Conservation (phyloP, 768 basidiomycete species). For the Lyophyllum semitale region DNA sequence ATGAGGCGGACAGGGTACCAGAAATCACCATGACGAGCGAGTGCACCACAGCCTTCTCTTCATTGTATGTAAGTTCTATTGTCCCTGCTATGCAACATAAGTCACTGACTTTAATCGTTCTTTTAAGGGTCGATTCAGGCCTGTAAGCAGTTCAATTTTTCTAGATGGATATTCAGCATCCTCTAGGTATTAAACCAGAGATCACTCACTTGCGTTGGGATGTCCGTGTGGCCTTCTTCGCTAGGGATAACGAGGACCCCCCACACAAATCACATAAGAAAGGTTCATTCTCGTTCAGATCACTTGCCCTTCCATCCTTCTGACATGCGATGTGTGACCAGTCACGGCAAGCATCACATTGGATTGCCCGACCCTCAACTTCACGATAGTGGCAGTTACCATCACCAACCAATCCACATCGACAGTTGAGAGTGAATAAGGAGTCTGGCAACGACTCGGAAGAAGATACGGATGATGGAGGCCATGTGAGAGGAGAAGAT, state of each 20-base stretch:
- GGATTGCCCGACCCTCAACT: slow-evolving; percentile 15
- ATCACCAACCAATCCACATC: slow-evolving; percentile 19
- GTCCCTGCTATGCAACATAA: neutral
- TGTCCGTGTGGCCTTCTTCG: neutral
- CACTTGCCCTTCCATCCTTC: slow-evolving; percentile 14
- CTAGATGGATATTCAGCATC: neutral
- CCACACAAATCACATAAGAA: slow-evolving; percentile 2
- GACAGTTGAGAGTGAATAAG: slow-evolving; percentile 13
- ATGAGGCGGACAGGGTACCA: neutral
- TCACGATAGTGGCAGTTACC: slow-evolving; percentile 13
- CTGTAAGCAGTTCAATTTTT: neutral
- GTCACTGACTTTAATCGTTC: neutral
- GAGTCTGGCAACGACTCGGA: neutral
- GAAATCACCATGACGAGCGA: neutral
- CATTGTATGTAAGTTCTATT: neutral
- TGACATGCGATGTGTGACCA: slow-evolving; percentile 26
- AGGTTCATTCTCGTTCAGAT: neutral
- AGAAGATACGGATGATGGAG: neutral
- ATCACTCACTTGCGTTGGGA: neutral
- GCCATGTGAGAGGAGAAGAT: neutral
- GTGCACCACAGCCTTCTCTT: neutral
- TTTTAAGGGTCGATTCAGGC: neutral
- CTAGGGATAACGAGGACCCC: neutral
- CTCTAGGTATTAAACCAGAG: neutral
- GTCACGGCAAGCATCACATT: slow-evolving; percentile 16